These are phyloP conservation scores for Porosira glacialis DNA, from an alignment of 352 stramenopile genomes.

Conservation along the genomic window DNA sequence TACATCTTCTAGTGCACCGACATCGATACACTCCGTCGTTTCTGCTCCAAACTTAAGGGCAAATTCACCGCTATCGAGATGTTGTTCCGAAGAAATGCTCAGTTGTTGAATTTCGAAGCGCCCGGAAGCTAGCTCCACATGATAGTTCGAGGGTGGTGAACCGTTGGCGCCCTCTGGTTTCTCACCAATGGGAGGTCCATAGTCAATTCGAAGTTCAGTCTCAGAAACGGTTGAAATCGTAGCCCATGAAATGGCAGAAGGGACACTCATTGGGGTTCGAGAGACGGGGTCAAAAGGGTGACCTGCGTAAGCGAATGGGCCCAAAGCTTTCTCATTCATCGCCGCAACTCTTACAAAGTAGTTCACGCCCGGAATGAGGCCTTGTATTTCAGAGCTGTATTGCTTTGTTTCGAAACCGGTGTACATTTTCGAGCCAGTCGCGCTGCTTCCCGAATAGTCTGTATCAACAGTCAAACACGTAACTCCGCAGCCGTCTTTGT, in stretches of 20 bases:
- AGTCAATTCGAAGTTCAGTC: slow-evolving; percentile 57
- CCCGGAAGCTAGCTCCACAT: slow-evolving; percentile 61
- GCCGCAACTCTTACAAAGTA: slow-evolving; percentile 90
- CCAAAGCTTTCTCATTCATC: slow-evolving; percentile 48
- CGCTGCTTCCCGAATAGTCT: slow-evolving; percentile 40
- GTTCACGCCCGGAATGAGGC: slow-evolving; percentile 83
- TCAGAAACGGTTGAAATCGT: slow-evolving; percentile 33
- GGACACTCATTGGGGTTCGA: slow-evolving; percentile 35
- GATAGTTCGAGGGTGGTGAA: slow-evolving; percentile 48
- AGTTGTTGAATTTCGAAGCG: slow-evolving; percentile 54
- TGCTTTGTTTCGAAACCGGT: slow-evolving; percentile 21
- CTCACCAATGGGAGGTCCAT: slow-evolving; percentile 32
- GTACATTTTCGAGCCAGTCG: slow-evolving; percentile 53
- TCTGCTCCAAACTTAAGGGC: slow-evolving; percentile 46
- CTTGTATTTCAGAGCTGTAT: slow-evolving; percentile 76
- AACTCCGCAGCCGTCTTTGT: slow-evolving; percentile 41
- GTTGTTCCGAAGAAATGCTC: slow-evolving; percentile 33
- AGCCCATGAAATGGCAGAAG: slow-evolving; percentile 47
- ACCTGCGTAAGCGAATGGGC: slow-evolving; percentile 48
- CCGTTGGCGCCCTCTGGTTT: slow-evolving; percentile 65
- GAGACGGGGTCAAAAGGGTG: slow-evolving; percentile 46
- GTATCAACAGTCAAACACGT: slow-evolving; percentile 52
- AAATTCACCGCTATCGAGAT: slow-evolving; percentile 16
- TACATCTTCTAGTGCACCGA: slow-evolving; percentile 53
- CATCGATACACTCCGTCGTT: slow-evolving; percentile 56